Percentiles rank a stretch among this genome's conserved stretches.
Conservation (phyloP, 495 filamentous ascomycete genomes). For the Penicillium atrosanguineum region DNA sequence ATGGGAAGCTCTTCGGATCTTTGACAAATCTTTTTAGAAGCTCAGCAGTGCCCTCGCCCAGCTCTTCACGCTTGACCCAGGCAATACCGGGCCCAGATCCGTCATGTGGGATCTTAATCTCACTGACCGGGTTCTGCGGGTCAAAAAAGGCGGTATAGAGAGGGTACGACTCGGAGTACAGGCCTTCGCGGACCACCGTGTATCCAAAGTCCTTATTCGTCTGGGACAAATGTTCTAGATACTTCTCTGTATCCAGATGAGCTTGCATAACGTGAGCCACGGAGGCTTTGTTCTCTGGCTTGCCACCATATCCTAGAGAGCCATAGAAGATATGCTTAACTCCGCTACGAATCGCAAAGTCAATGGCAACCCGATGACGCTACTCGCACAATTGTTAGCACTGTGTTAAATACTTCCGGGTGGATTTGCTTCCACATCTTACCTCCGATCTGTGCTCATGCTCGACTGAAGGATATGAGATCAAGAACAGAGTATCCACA, state of each 20-base stretch:
- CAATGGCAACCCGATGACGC: slow-evolving; percentile 48
- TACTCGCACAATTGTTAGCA: slow-evolving; percentile 2
- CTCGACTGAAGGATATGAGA: slow-evolving; percentile 31
- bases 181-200: slow-evolving; percentile 56
- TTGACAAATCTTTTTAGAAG: slow-evolving; percentile 29
- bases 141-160: slow-evolving; percentile 61
- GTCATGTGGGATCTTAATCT: slow-evolving; percentile 44
- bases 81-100: slow-evolving; percentile 37
- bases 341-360: slow-evolving; percentile 50
- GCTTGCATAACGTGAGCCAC: slow-evolving; percentile 58
- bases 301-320: slow-evolving; percentile 51
- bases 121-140: slow-evolving; percentile 10
- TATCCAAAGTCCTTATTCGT: slow-evolving; percentile 32
- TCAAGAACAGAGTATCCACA: slow-evolving; percentile 22
- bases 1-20: slow-evolving; percentile 17
- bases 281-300: slow-evolving; percentile 31
- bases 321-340: slow-evolving; percentile 60
- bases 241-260: slow-evolving; percentile 58
- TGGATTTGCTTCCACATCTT: not conserved
- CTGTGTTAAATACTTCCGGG: not conserved
- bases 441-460: slow-evolving; percentile 26
- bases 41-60: slow-evolving; percentile 42
- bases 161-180: slow-evolving; percentile 61
- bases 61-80: slow-evolving; percentile 45
- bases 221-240: slow-evolving; percentile 29